Base-by-base conservation (phyloP, 192 early-diverging fungal species). In the Podochytrium sp. region DNA sequence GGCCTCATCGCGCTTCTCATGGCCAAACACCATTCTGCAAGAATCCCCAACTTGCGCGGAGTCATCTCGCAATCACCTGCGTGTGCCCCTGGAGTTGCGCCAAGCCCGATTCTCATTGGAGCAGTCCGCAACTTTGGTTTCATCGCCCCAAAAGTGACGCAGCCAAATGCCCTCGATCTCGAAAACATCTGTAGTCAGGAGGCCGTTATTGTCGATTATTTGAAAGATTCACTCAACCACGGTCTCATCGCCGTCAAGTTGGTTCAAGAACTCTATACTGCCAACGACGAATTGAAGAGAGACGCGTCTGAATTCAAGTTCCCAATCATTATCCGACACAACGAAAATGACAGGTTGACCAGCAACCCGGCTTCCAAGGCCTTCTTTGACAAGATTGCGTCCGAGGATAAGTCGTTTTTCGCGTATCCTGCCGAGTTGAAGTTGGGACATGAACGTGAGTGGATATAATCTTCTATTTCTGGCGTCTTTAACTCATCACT, bases 1-100 rank as follows among this genome's bases (percentile, higher is more conserved):
- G 81, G 81, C 29, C 70, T 77, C 6, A 6, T 83, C 6, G 74
- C 78, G 29, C 70, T 83, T 5, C 14, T 29, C 23, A 78, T 73
- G 55, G 52, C 49, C 33, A 25, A 71, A 18, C 30, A 75, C 37
- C 35, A 76, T 64, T 18, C 14, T 10, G 6, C 51, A n/a, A 29
- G 16, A 5, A 12, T 65, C 33, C 52, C n/a, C 23, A 77, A 77
- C 76, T 38, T 71, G 4, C 57, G 69, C 33, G 76, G 76, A 25
- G 60, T 64, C 37, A 77, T 77, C 47, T 49, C 76, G 5, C 69
- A 71, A 43, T 39, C 68, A 18, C 76, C 76, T 33, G 68, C 76
- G 1, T 6, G 71, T 47, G 25, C 30, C 2, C 23, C 65, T 5
- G 75, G 65, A 1, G 43, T 60, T 25, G 38, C 65, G 25, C 25